phyloP scores from a whole-genome alignment of 2,329 filamentous ascomycete species.

The Neophaeococcomyces aloes region DNA sequence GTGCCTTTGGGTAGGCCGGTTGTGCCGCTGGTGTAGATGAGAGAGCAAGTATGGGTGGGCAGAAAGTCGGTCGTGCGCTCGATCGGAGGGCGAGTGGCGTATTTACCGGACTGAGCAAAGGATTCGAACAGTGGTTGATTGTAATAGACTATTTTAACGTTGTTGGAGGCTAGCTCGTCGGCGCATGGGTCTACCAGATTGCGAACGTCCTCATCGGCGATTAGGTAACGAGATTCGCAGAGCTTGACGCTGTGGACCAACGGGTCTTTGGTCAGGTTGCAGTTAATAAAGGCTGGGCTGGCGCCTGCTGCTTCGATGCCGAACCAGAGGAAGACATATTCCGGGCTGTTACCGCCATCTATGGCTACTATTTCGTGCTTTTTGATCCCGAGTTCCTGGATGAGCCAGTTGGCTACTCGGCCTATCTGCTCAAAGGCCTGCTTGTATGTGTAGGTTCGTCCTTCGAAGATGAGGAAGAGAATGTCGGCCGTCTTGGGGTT shows the following conservation, averaged over 20 bases:
- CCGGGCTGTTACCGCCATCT: constrained; percentile 57
- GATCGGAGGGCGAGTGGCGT: constrained; percentile 44
- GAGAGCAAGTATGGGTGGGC: constrained; percentile 45
- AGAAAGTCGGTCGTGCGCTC: constrained; percentile 43
- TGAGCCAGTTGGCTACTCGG: constrained; percentile 54
- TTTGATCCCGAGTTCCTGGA: constrained; percentile 44
- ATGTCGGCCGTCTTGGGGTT: constrained; percentile 43
- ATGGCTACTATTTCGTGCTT: constrained; percentile 53
- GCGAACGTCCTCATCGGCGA: constrained; percentile 50
- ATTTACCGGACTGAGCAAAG: constrained; percentile 36
- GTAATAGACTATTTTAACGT: constrained; percentile 36
- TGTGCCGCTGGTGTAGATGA: constrained; percentile 71
- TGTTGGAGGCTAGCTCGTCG: constrained; percentile 46
- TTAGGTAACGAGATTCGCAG: constrained; percentile 44
- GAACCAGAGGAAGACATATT: constrained; percentile 57
- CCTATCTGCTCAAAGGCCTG: constrained; percentile 45
- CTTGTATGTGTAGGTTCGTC: constrained; percentile 49
- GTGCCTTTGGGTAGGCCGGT: constrained; percentile 62
- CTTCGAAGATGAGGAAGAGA: constrained; percentile 58
- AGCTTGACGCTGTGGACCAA: constrained; percentile 56
- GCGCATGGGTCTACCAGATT: constrained; percentile 36
- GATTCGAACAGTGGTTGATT: constrained; percentile 44
- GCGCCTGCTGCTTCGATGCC: constrained; percentile 56
- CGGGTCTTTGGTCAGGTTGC: constrained; percentile 48
- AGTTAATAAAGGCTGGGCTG: constrained; percentile 61